These are phyloP conservation scores for Arabidopsis suecica DNA, from an alignment of 345 rosid genomes.

Conservation along the genomic window DNA sequence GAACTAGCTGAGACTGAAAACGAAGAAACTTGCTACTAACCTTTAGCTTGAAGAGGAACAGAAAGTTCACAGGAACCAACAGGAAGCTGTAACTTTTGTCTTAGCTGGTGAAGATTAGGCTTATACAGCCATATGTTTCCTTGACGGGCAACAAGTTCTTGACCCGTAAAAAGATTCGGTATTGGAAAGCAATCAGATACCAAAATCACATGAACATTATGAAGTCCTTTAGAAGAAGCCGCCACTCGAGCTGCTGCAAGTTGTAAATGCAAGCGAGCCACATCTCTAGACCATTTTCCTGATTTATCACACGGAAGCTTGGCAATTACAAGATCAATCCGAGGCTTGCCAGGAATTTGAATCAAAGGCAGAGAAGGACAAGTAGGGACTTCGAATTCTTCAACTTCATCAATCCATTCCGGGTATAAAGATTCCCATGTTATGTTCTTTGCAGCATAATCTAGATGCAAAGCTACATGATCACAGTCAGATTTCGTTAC, in stretches of 20 bases:
- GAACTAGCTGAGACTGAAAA: constrained; percentile 8
- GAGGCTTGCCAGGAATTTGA: constrained; percentile 73
- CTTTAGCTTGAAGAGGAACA: constrained; percentile 84
- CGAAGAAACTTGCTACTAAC: constrained; percentile 46
- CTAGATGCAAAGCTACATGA: constrained; percentile 63
- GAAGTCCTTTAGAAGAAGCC: constrained; percentile 74
- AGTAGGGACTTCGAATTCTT: constrained; percentile 78
- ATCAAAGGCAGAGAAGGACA: constrained; percentile 77
- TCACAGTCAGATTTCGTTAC: constrained; percentile 60
- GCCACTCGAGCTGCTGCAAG: constrained; percentile 84
- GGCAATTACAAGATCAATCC: constrained; percentile 69
- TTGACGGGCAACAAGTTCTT: constrained; percentile 61
- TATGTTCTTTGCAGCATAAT: constrained; percentile 48
- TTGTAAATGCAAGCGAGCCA: constrained; percentile 85
- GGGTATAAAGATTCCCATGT: constrained; percentile 89
- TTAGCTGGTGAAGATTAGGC: constrained; percentile 62
- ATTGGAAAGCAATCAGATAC: constrained; percentile 74
- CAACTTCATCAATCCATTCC: constrained; percentile 96
- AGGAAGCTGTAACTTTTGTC: constrained; percentile 74
- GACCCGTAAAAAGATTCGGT: constrained; percentile 84
- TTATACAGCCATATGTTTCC: constrained; percentile 81
- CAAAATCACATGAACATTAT: constrained; percentile 69
- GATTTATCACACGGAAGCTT: constrained; percentile 81
- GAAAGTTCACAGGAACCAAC: constrained; percentile 90
- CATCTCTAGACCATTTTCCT: constrained; percentile 83